Evolutionary conservation across 257 asterid species (phyloP).

Genomic region (Coffea canephora): DNA sequence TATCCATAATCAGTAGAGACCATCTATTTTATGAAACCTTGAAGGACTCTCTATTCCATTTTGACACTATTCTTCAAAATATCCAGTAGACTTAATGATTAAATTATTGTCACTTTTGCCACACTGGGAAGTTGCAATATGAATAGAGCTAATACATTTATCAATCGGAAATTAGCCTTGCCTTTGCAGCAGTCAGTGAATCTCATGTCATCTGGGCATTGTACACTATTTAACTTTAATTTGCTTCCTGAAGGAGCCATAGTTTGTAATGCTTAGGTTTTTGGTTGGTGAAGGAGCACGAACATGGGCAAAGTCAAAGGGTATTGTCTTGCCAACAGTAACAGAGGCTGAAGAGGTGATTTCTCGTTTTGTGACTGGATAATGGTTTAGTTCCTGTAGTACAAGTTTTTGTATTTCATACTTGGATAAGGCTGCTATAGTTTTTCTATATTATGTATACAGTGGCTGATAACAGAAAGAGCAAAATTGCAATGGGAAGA

Average conservation of each 20-base stretch:
- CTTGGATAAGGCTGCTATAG: not conserved
- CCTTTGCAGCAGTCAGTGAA: not conserved
- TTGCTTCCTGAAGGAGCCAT: not conserved
- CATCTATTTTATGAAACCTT: not conserved
- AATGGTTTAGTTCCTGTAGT: conserved; percentile 39
- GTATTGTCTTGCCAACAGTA: conserved; percentile 41
- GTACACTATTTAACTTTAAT: not conserved
- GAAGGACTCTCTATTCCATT: not conserved
- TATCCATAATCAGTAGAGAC: too few relatives aligned
- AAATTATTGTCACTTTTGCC: not conserved
- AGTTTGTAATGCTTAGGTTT: conserved; percentile 50
- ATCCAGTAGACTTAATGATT: not conserved
- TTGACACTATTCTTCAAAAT: too few relatives aligned
- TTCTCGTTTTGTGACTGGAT: conserved; percentile 16
- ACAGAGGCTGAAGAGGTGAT: conserved; percentile 61
- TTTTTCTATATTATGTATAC: conserved; percentile 26
- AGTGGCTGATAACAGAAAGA: conserved; percentile 91
- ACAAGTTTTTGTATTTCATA: not conserved
- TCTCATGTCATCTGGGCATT: conserved; percentile 1
- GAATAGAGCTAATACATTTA: not conserved
- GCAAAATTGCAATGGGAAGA: conserved; percentile 75
- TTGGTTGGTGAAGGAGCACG: conserved; percentile 94
- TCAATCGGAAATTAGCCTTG: not conserved
- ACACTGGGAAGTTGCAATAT: not conserved
- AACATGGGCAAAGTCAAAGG: conserved; percentile 83